phyloP scores from a whole-genome alignment of 2,329 filamentous ascomycete species.

The Cladosporium sp. region DNA sequence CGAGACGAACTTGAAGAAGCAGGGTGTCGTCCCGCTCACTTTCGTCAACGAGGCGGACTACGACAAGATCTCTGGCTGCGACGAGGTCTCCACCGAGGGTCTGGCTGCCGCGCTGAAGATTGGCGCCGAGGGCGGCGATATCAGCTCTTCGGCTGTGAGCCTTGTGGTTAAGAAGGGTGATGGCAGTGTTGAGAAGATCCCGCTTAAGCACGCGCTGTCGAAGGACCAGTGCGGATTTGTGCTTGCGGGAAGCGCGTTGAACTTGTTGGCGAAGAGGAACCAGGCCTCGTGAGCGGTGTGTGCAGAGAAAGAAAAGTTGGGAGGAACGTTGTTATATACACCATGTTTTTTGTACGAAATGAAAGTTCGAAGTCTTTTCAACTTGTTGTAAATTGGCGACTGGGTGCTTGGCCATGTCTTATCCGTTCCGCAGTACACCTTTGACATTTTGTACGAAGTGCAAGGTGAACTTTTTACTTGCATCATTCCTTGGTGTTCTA shows the following conservation, averaged over 20 bases:
- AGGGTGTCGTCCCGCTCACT: conserved; percentile 91
- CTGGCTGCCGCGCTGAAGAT: conserved; percentile 77
- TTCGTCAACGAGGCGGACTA: conserved; percentile 89
- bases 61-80: conserved; percentile 76
- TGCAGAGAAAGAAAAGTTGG: background rate
- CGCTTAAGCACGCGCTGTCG: conserved; percentile 84
- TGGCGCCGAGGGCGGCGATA: conserved; percentile 68
- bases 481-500: too few species aligned
- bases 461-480: too few species aligned
- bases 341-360: conserved; percentile 2
- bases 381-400: background rate
- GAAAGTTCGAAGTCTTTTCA: background rate
- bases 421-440: too few species aligned
- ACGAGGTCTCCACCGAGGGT: conserved; percentile 79
- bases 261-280: conserved; percentile 73
- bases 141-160: conserved; percentile 50
- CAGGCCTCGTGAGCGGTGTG: conserved; percentile 4
- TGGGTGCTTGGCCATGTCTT: too few species aligned
- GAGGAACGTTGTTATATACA: background rate
- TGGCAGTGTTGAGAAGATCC: conserved; percentile 63
- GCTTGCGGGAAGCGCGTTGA: conserved; percentile 88
- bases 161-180: conserved; percentile 58
- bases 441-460: too few species aligned
- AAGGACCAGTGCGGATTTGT: conserved; percentile 91
- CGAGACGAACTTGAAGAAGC: conserved; percentile 96